Evolutionary conservation across 768 basidiomycete species (phyloP), one percentile per base, ranked within the genome.

Genomic region (Boletus vinaceobasis): DNA sequence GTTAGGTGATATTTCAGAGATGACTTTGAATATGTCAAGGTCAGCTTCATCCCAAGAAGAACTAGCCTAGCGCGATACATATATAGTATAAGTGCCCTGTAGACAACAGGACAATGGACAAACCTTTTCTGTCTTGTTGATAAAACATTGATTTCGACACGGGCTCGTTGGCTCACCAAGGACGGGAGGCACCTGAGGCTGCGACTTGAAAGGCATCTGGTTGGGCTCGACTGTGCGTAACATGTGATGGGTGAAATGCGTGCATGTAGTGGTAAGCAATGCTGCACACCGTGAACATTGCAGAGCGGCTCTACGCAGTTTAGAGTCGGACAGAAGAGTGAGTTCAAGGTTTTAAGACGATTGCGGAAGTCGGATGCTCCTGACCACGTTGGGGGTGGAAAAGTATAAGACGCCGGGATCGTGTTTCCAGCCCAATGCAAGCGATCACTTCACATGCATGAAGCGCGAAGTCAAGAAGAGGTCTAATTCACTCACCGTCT

Each of bases 251-350:
- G 57, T 51, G 38, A 56, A 58, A 68, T 56, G 57, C 23, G 39
- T 56, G 53, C 48, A 48, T 43, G 42, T 31, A 47, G 14, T 23
- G 19, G 26, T 8, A 13, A 52, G 33, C 21, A 36, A 48, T 48
- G 19, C 14, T 52, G 53, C 77, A 40, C 65, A 81, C 80, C 60
- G 65, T 86, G 84, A 3, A 73, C 71, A 39, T 66, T 60, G 60
- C 84, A 86, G 54, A 78, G 79, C 3, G 76, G 73, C 7, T 76
- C 75, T 1, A 79, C 29, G 53, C 84, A 86, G 49, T 75, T 81
- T 23, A 77, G 53, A 49, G 79, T 83, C 6, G 74, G 73, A 66
- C 84, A 86, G 54, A 85, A 85, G 1, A 74, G 58, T 3, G 70
- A 61, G 4, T 74, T 61, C n/a, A 77, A 60, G 14, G 62, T 70